Conservation (phyloP, 1,139 yeast species). For the Kluyveromyces sp. region DNA sequence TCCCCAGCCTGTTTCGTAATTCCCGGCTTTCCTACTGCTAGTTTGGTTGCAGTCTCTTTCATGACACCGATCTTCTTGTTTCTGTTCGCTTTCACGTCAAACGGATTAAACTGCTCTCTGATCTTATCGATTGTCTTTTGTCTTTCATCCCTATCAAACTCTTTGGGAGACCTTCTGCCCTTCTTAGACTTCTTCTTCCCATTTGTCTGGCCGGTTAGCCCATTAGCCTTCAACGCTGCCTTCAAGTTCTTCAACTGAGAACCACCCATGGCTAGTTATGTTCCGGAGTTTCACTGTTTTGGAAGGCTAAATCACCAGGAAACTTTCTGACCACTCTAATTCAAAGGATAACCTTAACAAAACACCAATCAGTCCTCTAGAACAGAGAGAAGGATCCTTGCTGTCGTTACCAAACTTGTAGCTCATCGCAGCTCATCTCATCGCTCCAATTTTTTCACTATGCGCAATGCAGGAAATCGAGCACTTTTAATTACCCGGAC, state of each 20-base stretch:
- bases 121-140: slow-evolving; percentile 51
- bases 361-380: no score
- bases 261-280: slow-evolving; percentile 56
- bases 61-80: slow-evolving; percentile 42
- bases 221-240: slow-evolving; percentile 67
- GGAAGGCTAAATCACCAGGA: background rate
- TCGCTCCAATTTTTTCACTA: slow-evolving; percentile 2
- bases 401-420: no score
- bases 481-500: background rate
- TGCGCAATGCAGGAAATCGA: background rate
- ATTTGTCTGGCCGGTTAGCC: slow-evolving; percentile 77
- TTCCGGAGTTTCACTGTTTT: background rate
- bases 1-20: slow-evolving; percentile 71
- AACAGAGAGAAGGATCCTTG: no score
- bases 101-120: slow-evolving; percentile 81
- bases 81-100: slow-evolving; percentile 68
- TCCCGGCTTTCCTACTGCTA: slow-evolving; percentile 64
- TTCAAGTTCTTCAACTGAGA: slow-evolving; percentile 81
- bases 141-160: slow-evolving; percentile 61
- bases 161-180: slow-evolving; percentile 51
- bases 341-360: no score
- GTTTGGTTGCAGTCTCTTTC: slow-evolving; percentile 38
- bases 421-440: slow-evolving; percentile 15
- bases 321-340: no score
- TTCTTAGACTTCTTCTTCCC: slow-evolving; percentile 43